Evolutionary conservation across 495 filamentous ascomycete genomes (phyloP), one percentile per base, ranked within the genome.

Genomic region (Trichoderma gamsii): DNA sequence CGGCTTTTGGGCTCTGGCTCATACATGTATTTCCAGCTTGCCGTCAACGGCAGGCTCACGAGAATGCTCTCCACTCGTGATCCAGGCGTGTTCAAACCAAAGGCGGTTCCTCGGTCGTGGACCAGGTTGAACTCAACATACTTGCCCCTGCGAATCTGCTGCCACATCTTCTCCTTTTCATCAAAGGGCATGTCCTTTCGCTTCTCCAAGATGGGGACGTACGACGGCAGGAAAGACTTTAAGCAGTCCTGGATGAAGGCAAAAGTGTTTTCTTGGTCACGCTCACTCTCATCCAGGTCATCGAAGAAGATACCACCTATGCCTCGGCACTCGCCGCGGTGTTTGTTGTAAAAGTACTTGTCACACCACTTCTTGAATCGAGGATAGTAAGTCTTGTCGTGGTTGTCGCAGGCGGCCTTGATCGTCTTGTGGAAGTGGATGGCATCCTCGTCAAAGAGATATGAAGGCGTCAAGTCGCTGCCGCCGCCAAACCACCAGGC

Each of bases 41-140:
- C 96, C 46, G 95, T 97, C 66, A 97, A 81, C 3, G 95, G 95
- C 69, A 99, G 78, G 80, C 91, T 97, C 93, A 99, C 97, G 71
- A 99, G 78, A 67, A 99, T 98, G 79, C 92, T 96, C 81, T 99
- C 95, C 7, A 99, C 86, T 67, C 95, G 85, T 12, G 93, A 90
- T 69, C 91, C 92, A 4, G 95, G 96, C 0, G 96, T 97, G 71
- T 92, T 93, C 67, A 99, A 79, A 0, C 95, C 95, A 76, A 99
- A 99, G 64, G 90, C 89, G 7, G 95, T 99, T 15, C 95, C 95
- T 35, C 95, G 87, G 80, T 99, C 95, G 79, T 99, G 92, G 63
- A 99, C 91, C 21, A 99, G 85, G 79, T 99, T 99, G 79, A 99
- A 99, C 77, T 99, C 95, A 32, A 99, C 96, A 78, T 99, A 99